These are phyloP conservation scores for Brettanomyces naardenensis DNA, from an alignment of 805 yeast genomes.

Conservation along the genomic window DNA sequence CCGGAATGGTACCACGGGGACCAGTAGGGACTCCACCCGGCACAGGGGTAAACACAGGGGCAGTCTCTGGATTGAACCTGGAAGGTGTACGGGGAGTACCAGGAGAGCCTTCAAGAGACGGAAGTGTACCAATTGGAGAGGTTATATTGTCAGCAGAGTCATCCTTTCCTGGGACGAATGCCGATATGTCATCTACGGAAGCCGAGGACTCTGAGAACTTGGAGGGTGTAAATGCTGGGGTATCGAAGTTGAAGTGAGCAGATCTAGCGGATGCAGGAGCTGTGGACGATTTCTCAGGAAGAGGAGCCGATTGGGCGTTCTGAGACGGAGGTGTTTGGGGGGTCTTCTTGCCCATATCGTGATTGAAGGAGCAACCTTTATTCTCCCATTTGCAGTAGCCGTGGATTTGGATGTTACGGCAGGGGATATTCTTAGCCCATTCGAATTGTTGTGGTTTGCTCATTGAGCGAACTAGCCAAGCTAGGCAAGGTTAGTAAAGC, in stretches of 20 bases:
- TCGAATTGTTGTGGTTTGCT: slow-evolving; percentile 29
- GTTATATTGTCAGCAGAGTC: no score
- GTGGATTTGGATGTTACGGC: slow-evolving; percentile 76
- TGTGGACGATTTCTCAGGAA: slow-evolving; percentile 2
- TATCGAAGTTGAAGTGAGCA: neutral
- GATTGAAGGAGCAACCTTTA: slow-evolving; percentile 80
- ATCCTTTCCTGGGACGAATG: neutral
- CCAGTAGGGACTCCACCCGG: no score
- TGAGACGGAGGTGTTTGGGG: neutral
- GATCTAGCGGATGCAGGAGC: slow-evolving; percentile 4
- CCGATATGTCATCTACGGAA: neutral
- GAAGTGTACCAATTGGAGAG: no score
- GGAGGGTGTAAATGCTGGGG: slow-evolving; percentile 4
- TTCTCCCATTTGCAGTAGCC: slow-evolving; percentile 85
- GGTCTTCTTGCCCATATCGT: slow-evolving; percentile 28
- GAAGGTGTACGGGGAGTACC: neutral
- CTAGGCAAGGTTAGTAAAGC: no score
- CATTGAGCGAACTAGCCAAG: no score
- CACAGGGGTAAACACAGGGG: slow-evolving; percentile 24
- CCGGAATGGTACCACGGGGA: no score
- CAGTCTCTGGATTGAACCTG: slow-evolving; percentile 26
- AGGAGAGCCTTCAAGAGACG: neutral
- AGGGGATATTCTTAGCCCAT: slow-evolving; percentile 67
- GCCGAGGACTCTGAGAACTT: neutral
- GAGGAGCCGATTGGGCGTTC: neutral